phyloP scores from a whole-genome alignment of 345 rosid species.

The Melastoma malabathricum region DNA sequence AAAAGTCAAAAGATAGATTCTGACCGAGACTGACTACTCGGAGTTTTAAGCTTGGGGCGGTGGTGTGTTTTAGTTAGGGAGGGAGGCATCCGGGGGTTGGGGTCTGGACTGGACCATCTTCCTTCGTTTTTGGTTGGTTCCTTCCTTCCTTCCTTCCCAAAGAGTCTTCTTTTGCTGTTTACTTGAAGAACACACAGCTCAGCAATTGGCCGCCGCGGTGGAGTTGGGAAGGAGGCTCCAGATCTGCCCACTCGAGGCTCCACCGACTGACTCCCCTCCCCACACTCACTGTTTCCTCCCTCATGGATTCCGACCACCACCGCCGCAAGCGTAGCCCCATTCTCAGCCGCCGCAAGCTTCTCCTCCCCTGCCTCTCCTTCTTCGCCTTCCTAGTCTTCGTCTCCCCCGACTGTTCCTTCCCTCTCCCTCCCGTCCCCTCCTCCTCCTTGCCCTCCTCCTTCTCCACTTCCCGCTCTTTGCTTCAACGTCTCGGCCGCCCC shows the following conservation, averaged over 20 bases:
- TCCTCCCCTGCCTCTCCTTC: slow-evolving; percentile 41
- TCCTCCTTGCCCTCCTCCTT: slow-evolving; percentile 28
- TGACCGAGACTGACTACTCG: too few relatives aligned
- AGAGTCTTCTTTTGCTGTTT: too few relatives aligned
- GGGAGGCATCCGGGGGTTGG: too few relatives aligned
- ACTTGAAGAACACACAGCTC: slow-evolving; percentile 6
- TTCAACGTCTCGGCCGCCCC: slow-evolving; percentile 1
- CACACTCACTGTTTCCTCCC: background rate
- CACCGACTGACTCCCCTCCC: background rate
- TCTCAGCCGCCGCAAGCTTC: slow-evolving; percentile 12
- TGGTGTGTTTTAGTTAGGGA: too few relatives aligned
- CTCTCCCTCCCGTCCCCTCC: slow-evolving; percentile 34
- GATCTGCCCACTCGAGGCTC: slow-evolving; percentile 17
- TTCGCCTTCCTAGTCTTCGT: slow-evolving; percentile 49
- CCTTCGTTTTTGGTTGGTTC: too few relatives aligned
- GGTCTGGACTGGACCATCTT: too few relatives aligned
- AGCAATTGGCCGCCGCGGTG: background rate
- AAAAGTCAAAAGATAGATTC: too few relatives aligned
- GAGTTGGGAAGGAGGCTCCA: slow-evolving; percentile 13
- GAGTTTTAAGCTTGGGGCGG: too few relatives aligned
- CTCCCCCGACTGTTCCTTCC: slow-evolving; percentile 40
- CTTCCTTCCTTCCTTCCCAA: too few relatives aligned
- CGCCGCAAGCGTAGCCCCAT: too few relatives aligned
- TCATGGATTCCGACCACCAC: too few relatives aligned
- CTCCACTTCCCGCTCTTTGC: slow-evolving; percentile 19